Base-by-base conservation (phyloP, 1,284 basidiomycete genomes). In the Cryptococcus sp. region DNA sequence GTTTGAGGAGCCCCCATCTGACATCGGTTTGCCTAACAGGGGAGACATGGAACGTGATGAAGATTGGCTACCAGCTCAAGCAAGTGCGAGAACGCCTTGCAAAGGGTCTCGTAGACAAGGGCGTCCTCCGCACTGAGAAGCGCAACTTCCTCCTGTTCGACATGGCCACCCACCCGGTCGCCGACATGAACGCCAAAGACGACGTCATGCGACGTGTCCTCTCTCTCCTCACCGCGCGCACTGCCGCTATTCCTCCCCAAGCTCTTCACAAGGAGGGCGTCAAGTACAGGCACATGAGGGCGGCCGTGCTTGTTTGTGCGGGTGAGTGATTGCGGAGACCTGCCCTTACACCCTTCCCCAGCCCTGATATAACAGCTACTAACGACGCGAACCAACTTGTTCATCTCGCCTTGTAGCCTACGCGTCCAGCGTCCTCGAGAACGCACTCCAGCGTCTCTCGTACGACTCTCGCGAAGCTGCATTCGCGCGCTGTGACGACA, bases 1-100 rank as follows among this genome's bases (percentile, higher is more conserved):
- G 13, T 35, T 21, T 40, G 7, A 42, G 18, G 21, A n/a, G 12
- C 16, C 16, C 18, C 20, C 15, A 21, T 12, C 37, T 47, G n/a
- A 46, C 13, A 43, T n/a, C 47, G 23, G 24, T 21, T 55, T 40
- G 12, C 13, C 18, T 52, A 42, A 36, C 70, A 95, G 92, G 92
- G 61, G 93, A 97, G 80, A 97, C 93, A 52, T 97, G 93, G 93
- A 96, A 97, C 74, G 91, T 96, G 6, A 91, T 96, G 87, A 96
- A 96, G 79, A 96, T 96, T 56, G 92, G 92, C 28, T 97, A 92
- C 78, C 93, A 97, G 77, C 85, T 97, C 50, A 97, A 97, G 78
- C 93, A 96, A 78, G 93, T 97, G 46, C 87, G 93, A 53, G 93
- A 97, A 78, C 87, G 93, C 21, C 85, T 97, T 46, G 91, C 91